Conservation (phyloP, 352 stramenopile genomes). For the Globisporangium rhizosaccharum region DNA sequence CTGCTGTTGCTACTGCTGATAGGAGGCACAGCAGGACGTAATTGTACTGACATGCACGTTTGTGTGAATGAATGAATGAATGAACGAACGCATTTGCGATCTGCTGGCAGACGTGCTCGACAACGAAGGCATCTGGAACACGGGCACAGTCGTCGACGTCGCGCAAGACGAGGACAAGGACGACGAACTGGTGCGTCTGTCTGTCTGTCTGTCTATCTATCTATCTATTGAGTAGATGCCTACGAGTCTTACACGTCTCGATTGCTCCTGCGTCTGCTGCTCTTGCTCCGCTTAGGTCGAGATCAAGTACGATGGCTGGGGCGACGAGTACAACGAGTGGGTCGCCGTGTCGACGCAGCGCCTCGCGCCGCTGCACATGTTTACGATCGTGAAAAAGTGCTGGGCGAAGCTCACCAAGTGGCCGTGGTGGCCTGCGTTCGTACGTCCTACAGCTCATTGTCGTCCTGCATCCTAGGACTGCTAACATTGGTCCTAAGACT, state of each 20-base stretch:
- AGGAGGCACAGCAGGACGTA: too few species aligned
- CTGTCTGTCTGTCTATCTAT: background rate
- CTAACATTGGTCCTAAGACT: too few species aligned
- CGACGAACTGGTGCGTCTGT: constrained; percentile 35
- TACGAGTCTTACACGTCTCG: background rate
- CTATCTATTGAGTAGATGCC: background rate
- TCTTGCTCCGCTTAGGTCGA: constrained; percentile 34
- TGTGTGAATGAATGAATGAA: background rate
- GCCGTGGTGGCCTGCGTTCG: constrained; percentile 80
- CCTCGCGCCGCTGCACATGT: constrained; percentile 72
- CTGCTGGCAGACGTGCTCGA: constrained; percentile 57
- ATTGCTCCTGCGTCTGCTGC: background rate
- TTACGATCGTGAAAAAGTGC: constrained; percentile 82
- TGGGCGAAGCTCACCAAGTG: constrained; percentile 83
- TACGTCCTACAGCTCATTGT: constrained; percentile 15
- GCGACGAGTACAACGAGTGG: constrained; percentile 81
- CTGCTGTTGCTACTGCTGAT: background rate
- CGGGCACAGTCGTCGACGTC: constrained; percentile 59
- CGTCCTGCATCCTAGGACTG: too few species aligned
- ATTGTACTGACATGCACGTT: background rate
- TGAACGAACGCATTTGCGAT: constrained; percentile 37
- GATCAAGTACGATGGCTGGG: constrained; percentile 83
- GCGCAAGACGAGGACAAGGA: constrained; percentile 52
- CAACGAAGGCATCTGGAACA: constrained; percentile 84
- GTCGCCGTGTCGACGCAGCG: constrained; percentile 44